Evolutionary conservation across 139 green algal genomes (phyloP).

Genomic region (Asterochloris sp.): DNA sequence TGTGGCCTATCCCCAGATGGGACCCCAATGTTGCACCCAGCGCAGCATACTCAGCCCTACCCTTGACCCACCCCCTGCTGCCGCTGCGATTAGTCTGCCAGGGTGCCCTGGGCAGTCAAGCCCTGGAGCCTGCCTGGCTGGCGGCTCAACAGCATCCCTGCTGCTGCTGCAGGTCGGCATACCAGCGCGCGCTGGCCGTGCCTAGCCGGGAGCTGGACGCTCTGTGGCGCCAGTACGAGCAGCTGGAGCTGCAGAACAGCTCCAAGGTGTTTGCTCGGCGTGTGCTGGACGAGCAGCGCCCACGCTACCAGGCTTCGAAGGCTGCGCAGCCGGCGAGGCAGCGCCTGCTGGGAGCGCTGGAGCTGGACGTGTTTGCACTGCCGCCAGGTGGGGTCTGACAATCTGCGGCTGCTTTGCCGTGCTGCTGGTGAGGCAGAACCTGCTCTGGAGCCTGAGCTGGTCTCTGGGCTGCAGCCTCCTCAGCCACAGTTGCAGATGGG

Average conservation of each 20-base stretch:
- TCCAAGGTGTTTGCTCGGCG: conserved; percentile 55
- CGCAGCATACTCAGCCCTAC: too few relatives aligned
- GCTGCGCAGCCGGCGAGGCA: conserved; percentile 44
- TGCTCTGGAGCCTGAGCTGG: background rate
- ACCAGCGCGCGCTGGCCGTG: conserved; percentile 77
- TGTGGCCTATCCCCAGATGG: too few relatives aligned
- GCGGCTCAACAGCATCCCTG: background rate
- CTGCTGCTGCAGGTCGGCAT: conserved; percentile 45
- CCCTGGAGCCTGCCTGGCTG: background rate
- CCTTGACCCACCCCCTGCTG: too few relatives aligned
- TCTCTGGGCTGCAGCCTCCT: background rate
- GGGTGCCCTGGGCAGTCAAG: too few relatives aligned
- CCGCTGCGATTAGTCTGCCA: too few relatives aligned
- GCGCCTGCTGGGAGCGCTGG: conserved; percentile 43
- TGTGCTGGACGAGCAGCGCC: conserved; percentile 79
- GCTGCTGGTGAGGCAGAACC: background rate
- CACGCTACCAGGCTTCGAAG: conserved; percentile 59
- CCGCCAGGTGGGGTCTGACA: conserved; percentile 46
- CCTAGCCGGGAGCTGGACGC: conserved; percentile 69
- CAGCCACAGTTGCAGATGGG: background rate
- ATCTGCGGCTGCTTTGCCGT: background rate
- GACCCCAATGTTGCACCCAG: too few relatives aligned
- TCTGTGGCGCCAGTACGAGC: conserved; percentile 87
- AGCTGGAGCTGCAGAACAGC: conserved; percentile 66
- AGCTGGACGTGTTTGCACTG: conserved; percentile 47